These are phyloP conservation scores for Rhynchosporium graminicola DNA, from an alignment of 2,329 filamentous ascomycete species.

Conservation along the genomic window DNA sequence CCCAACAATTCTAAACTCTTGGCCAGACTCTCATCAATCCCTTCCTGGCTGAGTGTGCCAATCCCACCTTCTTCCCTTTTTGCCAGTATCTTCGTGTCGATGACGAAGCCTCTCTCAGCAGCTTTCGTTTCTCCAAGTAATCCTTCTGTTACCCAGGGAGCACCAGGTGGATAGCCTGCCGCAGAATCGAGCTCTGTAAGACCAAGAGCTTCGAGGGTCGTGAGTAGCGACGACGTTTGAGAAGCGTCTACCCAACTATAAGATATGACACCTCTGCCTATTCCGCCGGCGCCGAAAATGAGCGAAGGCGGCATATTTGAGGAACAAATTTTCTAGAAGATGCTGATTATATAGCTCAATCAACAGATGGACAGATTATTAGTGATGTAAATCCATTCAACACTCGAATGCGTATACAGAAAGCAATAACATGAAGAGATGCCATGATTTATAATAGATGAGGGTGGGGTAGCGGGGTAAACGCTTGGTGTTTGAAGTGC, in stretches of 20 bases:
- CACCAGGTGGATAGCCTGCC: conserved; percentile 18
- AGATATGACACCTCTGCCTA: conserved; percentile 19
- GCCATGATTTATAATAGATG: too few species aligned
- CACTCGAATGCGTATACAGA: too few species aligned
- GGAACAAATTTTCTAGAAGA: too few species aligned
- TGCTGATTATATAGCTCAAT: too few species aligned
- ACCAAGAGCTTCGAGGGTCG: neutral
- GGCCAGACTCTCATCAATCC: conserved; percentile 18
- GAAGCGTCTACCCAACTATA: conserved; percentile 16
- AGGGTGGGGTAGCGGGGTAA: too few species aligned
- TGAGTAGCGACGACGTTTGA: conserved; percentile 11
- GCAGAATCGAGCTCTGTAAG: conserved; percentile 20
- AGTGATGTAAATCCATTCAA: too few species aligned
- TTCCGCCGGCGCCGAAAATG: conserved; percentile 22
- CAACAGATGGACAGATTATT: too few species aligned
- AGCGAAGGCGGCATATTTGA: conserved; percentile 6
- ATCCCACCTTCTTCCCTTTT: neutral
- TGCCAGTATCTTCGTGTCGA: conserved; percentile 23
- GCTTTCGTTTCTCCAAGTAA: conserved; percentile 20
- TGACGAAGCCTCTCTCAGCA: conserved; percentile 14
- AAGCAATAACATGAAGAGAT: too few species aligned
- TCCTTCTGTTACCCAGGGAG: conserved; percentile 21
- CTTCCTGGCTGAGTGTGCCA: neutral
- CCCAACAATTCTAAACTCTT: conserved; percentile 22
- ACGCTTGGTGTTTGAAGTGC: too few species aligned